Conservation (phyloP, 169 alveolate genomes). For the Plasmodium vivax region DNA sequence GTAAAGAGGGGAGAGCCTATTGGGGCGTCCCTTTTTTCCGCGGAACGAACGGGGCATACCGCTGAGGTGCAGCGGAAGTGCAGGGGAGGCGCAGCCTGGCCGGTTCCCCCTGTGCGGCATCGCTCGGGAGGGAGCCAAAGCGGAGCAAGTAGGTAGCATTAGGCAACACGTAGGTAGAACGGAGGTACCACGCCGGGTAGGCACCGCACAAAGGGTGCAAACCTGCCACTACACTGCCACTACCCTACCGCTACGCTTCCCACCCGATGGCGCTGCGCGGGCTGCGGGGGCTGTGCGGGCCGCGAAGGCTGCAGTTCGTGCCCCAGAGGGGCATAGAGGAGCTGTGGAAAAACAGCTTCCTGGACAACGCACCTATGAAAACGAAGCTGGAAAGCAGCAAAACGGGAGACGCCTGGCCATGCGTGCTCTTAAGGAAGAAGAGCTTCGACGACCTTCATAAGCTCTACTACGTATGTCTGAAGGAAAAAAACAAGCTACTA, state of each 20-base stretch:
- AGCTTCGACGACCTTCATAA: slow-evolving; percentile 89
- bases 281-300: not conserved
- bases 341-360: slow-evolving; percentile 84
- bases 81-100: not conserved
- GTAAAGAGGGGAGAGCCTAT: not conserved
- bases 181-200: not conserved
- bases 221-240: not conserved
- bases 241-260: no score
- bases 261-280: not conserved
- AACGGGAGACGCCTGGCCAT: slow-evolving; percentile 91
- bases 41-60: not conserved
- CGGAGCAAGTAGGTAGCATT: not conserved
- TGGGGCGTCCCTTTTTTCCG: not conserved
- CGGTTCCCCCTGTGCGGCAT: not conserved
- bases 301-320: slow-evolving; percentile 15
- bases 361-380: slow-evolving; percentile 78
- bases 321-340: slow-evolving; percentile 86
- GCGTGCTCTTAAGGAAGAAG: slow-evolving; percentile 84
- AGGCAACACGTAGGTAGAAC: not conserved
- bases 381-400: slow-evolving; percentile 79
- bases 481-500: slow-evolving; percentile 87
- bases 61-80: not conserved
- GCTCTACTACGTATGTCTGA: slow-evolving; percentile 86
- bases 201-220: not conserved
- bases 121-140: not conserved